Conservation (phyloP, 352 stramenopile species). For the Pythium monospermum region DNA sequence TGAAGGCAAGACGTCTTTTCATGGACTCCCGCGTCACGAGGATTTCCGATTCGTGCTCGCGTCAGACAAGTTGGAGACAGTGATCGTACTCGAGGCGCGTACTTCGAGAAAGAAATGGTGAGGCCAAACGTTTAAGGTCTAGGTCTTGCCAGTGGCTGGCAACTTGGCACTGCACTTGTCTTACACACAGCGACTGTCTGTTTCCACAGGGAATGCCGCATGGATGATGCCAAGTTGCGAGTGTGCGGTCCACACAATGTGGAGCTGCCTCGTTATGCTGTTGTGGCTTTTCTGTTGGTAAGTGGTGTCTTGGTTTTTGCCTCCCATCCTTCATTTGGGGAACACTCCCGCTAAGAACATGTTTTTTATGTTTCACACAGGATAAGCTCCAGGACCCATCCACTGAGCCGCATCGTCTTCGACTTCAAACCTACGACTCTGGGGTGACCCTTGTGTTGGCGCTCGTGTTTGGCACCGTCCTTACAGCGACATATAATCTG, state of each 20-base stretch:
- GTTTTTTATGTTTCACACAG: too few relatives aligned
- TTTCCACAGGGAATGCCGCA: constrained; percentile 5
- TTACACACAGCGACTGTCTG: too few relatives aligned
- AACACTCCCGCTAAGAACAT: too few relatives aligned
- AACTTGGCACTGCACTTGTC: too few relatives aligned
- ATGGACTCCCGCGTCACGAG: not conserved
- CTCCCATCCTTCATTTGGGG: too few relatives aligned
- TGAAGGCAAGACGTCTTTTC: constrained; percentile 7
- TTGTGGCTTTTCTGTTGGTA: constrained; percentile 1
- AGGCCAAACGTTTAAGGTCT: too few relatives aligned
- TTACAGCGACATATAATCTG: constrained; percentile 2
- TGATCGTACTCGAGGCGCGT: constrained; percentile 1
- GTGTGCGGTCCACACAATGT: not conserved
- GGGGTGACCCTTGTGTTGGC: not conserved
- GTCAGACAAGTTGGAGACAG: constrained; percentile 12
- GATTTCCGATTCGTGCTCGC: constrained; percentile 2
- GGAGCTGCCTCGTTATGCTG: constrained; percentile 5
- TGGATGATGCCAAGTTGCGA: constrained; percentile 4
- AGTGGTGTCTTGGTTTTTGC: too few relatives aligned
- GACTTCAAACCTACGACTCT: not conserved
- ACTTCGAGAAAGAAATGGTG: constrained; percentile 6
- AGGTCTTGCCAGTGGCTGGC: too few relatives aligned
- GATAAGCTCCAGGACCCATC: not conserved
- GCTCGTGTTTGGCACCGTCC: constrained; percentile 5
- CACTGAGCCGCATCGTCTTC: not conserved